Percentiles rank a stretch among this genome's conserved stretches.
Conservation (phyloP, 495 filamentous ascomycete genomes). For the Amphirosellinia nigrospora region DNA sequence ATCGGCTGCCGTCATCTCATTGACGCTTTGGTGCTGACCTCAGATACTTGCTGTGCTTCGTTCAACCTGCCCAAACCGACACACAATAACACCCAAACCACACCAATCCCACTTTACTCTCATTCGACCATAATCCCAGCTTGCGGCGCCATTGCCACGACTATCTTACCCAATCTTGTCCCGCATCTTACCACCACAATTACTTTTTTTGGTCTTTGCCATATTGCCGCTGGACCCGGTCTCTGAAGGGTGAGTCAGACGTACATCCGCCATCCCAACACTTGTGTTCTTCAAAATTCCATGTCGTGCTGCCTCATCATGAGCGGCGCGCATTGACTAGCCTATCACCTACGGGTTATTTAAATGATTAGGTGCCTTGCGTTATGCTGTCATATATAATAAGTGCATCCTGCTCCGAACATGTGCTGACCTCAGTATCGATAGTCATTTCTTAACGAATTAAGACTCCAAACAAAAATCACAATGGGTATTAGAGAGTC, state of each 20-base stretch:
- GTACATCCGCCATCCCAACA: conserved; percentile 30
- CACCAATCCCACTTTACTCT: conserved; percentile 25
- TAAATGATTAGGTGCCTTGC: background rate
- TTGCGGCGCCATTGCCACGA: conserved; percentile 45
- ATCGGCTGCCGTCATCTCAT: conserved; percentile 41
- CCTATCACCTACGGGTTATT: background rate
- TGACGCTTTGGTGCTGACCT: conserved; percentile 44
- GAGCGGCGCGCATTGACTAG: conserved; percentile 21
- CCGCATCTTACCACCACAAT: conserved; percentile 30
- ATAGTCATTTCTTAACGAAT: conserved; percentile 7
- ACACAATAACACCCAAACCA: conserved; percentile 25
- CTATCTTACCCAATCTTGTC: conserved; percentile 44
- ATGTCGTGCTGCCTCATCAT: conserved; percentile 30
- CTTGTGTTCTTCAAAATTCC: conserved; percentile 26
- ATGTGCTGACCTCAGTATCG: background rate
- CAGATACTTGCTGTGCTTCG: conserved; percentile 43
- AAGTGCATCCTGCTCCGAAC: background rate
- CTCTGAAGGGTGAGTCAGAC: conserved; percentile 53
- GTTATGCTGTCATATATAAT: background rate
- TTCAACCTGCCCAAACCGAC: conserved; percentile 28
- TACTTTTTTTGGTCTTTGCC: conserved; percentile 35
- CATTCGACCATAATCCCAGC: conserved; percentile 46
- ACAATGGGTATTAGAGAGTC: conserved; percentile 57
- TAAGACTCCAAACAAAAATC: background rate
- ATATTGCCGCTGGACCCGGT: conserved; percentile 40